phyloP scores from a whole-genome alignment of 2,329 filamentous ascomycete species.

The Curvularia sp. region DNA sequence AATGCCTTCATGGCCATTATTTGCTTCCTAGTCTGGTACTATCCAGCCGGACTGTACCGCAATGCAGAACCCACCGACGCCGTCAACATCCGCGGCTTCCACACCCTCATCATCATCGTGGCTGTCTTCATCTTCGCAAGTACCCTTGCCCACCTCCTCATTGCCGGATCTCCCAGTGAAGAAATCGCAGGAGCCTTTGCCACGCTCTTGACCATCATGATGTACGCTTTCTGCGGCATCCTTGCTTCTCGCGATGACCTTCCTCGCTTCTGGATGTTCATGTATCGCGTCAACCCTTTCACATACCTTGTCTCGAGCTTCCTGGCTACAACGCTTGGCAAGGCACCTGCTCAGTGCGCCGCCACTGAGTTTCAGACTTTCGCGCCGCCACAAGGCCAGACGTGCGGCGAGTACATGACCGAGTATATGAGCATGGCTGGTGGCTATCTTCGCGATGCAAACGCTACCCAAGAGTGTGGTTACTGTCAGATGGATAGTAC shows the following conservation, averaged over 20 bases:
- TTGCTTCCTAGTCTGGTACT: constrained; percentile 66
- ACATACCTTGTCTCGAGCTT: constrained; percentile 72
- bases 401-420: constrained; percentile 55
- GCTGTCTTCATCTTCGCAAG: constrained; percentile 68
- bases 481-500: constrained; percentile 59
- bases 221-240: constrained; percentile 60
- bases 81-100: constrained; percentile 68
- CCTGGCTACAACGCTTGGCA: constrained; percentile 56
- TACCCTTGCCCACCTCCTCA: constrained; percentile 76
- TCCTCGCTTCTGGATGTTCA: constrained; percentile 79
- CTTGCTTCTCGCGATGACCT: constrained; percentile 65
- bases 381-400: constrained; percentile 48
- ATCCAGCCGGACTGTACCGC: constrained; percentile 69
- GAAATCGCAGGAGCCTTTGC: constrained; percentile 71
- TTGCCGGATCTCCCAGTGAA: constrained; percentile 72
- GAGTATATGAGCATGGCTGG: constrained; percentile 50
- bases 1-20: constrained; percentile 59
- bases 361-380: constrained; percentile 53
- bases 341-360: constrained; percentile 58
- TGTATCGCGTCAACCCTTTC: constrained; percentile 73
- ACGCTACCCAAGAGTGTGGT: constrained; percentile 52
- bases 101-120: constrained; percentile 68
- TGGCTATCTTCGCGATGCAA: constrained; percentile 55
- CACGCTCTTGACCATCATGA: constrained; percentile 64
- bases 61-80: constrained; percentile 70